Evolutionary conservation across 768 basidiomycete genomes (phyloP).

Genomic region (Lactifluus hygrophoroides): DNA sequence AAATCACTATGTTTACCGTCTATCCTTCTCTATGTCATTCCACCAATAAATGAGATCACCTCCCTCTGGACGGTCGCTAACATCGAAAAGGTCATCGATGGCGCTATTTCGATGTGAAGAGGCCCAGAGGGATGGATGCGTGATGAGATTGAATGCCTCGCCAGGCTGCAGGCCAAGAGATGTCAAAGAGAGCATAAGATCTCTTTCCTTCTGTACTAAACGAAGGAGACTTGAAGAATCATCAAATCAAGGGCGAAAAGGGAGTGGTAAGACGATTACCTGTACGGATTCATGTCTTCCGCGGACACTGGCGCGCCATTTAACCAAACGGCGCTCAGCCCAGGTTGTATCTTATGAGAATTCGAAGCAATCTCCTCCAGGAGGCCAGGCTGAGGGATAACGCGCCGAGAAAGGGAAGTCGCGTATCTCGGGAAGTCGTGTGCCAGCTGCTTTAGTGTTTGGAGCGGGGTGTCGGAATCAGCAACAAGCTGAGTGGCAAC

Average conservation of each 20-base stretch:
- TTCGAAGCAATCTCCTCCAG: slow-evolving; percentile 50
- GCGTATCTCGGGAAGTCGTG: slow-evolving; percentile 91
- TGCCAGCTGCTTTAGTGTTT: slow-evolving; percentile 55
- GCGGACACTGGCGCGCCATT: slow-evolving; percentile 62
- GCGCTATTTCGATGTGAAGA: slow-evolving; percentile 42
- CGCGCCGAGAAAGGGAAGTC: slow-evolving; percentile 60
- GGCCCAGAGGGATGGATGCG: slow-evolving; percentile 49
- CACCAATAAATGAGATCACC: slow-evolving; percentile 72
- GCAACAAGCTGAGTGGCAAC: slow-evolving; percentile 71
- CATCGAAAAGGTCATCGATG: slow-evolving; percentile 78
- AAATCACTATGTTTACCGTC: slow-evolving; percentile 35
- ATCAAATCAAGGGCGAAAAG: neutral
- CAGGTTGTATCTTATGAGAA: slow-evolving; percentile 41
- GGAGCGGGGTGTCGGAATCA: slow-evolving; percentile 44
- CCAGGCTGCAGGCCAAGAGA: slow-evolving; percentile 50
- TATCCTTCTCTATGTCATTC: slow-evolving; percentile 88
- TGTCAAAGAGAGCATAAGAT: slow-evolving; percentile 48
- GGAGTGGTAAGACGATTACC: slow-evolving; percentile 29
- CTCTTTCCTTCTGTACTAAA: slow-evolving; percentile 65
- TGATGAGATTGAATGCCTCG: slow-evolving; percentile 67
- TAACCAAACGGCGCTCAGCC: slow-evolving; percentile 61
- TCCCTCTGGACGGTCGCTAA: slow-evolving; percentile 77
- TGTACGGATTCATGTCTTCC: slow-evolving; percentile 64
- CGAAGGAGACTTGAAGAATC: slow-evolving; percentile 46
- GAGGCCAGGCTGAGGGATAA: slow-evolving; percentile 44